Percentiles rank a stretch among this genome's conserved stretches.
Evolutionary conservation across 2,329 filamentous ascomycete species (phyloP).

Genomic region (Botrytis squamosa): DNA sequence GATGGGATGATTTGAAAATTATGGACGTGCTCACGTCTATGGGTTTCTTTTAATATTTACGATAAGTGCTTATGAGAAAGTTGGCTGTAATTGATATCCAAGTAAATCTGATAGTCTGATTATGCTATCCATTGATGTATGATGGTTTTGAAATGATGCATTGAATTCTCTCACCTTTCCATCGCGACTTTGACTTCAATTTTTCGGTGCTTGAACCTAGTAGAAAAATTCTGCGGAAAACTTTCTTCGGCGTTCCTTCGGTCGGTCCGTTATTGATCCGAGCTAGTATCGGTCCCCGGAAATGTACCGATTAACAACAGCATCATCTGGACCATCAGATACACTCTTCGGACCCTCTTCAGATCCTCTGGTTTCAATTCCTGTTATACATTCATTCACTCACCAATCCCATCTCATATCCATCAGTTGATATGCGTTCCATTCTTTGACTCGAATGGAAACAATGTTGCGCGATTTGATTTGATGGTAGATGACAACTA

Average conservation of each 20-base stretch:
- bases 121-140: no score
- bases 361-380: background rate
- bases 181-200: no score
- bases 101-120: no score
- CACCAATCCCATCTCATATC: background rate
- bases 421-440: background rate
- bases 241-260: background rate
- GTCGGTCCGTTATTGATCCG: background rate
- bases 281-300: background rate
- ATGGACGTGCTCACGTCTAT: accelerated
- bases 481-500: no score
- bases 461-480: background rate
- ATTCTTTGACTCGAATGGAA: background rate
- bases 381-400: background rate
- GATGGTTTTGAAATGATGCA: background rate
- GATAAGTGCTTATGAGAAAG: no score
- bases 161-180: background rate
- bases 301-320: background rate
- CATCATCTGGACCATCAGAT: background rate
- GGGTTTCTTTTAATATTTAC: no score
- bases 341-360: background rate
- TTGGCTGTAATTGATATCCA: no score
- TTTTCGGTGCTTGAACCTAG: no score
- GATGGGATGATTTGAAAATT: accelerated
- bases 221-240: background rate